Evolutionary conservation across 208 protist species (phyloP).

Genomic region (Leishmania major): DNA sequence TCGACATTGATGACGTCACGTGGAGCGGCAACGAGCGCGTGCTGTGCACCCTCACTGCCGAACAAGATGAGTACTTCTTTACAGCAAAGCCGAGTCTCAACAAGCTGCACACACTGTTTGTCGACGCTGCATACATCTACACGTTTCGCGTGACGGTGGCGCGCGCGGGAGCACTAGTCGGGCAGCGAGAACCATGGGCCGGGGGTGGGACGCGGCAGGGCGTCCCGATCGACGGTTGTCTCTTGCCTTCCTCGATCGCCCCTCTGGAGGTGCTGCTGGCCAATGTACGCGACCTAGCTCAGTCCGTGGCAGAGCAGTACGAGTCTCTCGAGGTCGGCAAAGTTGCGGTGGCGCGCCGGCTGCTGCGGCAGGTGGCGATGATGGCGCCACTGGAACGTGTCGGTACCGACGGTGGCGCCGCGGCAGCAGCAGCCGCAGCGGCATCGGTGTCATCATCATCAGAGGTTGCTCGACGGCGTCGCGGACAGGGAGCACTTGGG

Average conservation of each 20-base stretch:
- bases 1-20: slow-evolving; percentile 19
- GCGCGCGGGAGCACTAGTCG: background rate
- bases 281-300: slow-evolving; percentile 24
- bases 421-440: background rate
- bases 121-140: slow-evolving; percentile 78
- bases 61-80: slow-evolving; percentile 58
- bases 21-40: slow-evolving; percentile 74
- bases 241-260: slow-evolving; percentile 3
- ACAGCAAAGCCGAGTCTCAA: slow-evolving; percentile 62
- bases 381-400: slow-evolving; percentile 12
- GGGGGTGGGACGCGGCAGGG: background rate
- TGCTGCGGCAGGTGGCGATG: slow-evolving; percentile 34
- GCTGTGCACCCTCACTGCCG: slow-evolving; percentile 71
- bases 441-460: background rate
- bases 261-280: slow-evolving; percentile 23
- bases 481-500: background rate
- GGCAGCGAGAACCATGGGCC: background rate
- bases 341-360: slow-evolving; percentile 20
- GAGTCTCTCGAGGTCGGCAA: slow-evolving; percentile 21
- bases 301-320: slow-evolving; percentile 22
- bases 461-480: background rate
- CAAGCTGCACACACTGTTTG: slow-evolving; percentile 70
- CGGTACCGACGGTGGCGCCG: background rate
- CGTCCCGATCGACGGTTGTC: background rate
- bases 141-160: slow-evolving; percentile 51